These are phyloP conservation scores for Cutaneotrichosporon sp. DNA, from an alignment of 1,284 basidiomycete species.

Conservation along the genomic window DNA sequence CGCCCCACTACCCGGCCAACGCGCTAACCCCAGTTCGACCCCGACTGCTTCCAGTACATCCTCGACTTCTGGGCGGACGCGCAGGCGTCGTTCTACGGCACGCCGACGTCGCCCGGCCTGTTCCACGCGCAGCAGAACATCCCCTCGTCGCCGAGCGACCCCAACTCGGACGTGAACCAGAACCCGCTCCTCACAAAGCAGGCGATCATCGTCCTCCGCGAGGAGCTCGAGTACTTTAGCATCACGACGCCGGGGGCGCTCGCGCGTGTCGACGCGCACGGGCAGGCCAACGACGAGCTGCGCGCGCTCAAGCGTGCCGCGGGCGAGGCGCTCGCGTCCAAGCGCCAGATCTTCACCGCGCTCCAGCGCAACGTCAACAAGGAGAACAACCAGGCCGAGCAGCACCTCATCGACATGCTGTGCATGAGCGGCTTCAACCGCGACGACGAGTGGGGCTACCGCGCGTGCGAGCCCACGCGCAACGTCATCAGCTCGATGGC, in stretches of 20 bases:
- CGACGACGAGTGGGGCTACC: conserved; percentile 95
- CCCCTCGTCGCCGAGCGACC: conserved; percentile 56
- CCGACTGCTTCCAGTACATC: conserved; percentile 91
- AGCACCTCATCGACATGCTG: conserved; percentile 99
- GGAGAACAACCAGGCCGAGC: conserved; percentile 98
- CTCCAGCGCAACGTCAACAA: conserved; percentile 98
- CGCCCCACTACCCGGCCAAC: no score
- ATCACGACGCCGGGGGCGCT: conserved; percentile 60
- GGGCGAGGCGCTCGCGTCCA: conserved; percentile 83
- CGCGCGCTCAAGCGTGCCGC: conserved; percentile 77
- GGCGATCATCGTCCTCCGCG: conserved; percentile 95
- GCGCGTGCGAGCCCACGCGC: conserved; percentile 89
- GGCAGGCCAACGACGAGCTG: conserved; percentile 73
- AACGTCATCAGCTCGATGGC: conserved; percentile 99
- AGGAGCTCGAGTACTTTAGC: conserved; percentile 97
- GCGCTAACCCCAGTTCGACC: conserved; percentile 82
- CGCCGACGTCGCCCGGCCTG: conserved; percentile 68
- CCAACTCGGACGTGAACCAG: conserved; percentile 56
- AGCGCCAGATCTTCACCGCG: conserved; percentile 93
- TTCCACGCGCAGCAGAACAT: conserved; percentile 78
- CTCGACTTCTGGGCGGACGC: conserved; percentile 87
- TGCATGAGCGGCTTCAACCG: conserved; percentile 99
- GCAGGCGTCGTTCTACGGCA: conserved; percentile 91
- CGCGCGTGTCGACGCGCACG: conserved; percentile 65
- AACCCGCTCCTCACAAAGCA: conserved; percentile 95